Conservation (phyloP, 2,329 filamentous ascomycete species). For the Talaromyces islandicus region DNA sequence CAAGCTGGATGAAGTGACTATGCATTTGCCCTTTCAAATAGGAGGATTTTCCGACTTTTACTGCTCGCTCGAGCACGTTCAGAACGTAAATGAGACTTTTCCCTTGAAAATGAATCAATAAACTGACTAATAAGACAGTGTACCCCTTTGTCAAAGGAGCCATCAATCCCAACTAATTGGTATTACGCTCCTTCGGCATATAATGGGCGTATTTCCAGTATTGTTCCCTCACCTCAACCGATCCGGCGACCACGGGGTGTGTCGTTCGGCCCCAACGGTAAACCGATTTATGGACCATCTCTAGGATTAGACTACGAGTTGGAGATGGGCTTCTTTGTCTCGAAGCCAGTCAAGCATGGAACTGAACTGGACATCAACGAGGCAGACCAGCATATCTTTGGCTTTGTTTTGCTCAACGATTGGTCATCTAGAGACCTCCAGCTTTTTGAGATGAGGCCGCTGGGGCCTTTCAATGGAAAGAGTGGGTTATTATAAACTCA, state of each 20-base stretch:
- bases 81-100: constrained; percentile 41
- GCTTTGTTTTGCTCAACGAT: constrained; percentile 57
- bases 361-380: constrained; percentile 38
- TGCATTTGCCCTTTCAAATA: constrained; percentile 53
- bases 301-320: constrained; percentile 35
- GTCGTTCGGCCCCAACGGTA: constrained; percentile 20
- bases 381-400: constrained; percentile 57
- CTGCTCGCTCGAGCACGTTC: constrained; percentile 48
- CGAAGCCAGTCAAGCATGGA: constrained; percentile 34
- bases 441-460: constrained; percentile 53
- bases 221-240: constrained; percentile 45
- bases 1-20: constrained; percentile 33
- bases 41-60: constrained; percentile 56
- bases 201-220: constrained; percentile 49
- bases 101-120: not conserved
- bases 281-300: constrained; percentile 18
- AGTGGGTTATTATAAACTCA: not conserved
- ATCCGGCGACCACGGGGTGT: constrained; percentile 46
- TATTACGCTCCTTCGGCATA: constrained; percentile 48
- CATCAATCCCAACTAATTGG: constrained; percentile 25
- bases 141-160: constrained; percentile 30
- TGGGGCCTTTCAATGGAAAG: constrained; percentile 58
- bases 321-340: constrained; percentile 42
- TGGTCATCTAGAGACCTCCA: constrained; percentile 55
- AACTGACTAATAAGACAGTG: constrained; percentile 13